Percentiles rank a stretch among this genome's conserved stretches.
Evolutionary conservation across 2,329 filamentous ascomycete species (phyloP).

Genomic region (Amylocarpus encephaloides): DNA sequence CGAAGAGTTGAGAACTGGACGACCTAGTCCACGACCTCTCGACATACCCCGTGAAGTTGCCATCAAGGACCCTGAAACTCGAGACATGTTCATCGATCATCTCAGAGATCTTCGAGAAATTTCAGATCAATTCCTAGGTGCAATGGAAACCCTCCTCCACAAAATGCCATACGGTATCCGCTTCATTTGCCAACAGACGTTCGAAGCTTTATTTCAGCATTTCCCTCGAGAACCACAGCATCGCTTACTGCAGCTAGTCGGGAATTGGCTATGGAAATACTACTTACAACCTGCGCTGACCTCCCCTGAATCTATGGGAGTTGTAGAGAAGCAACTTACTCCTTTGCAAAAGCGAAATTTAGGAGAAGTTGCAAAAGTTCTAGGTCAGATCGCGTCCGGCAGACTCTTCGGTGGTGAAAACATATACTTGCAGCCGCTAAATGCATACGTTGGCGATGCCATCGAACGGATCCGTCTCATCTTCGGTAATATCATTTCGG

Average conservation of each 20-base stretch:
- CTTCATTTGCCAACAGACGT: conserved; percentile 80
- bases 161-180: conserved; percentile 91
- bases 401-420: conserved; percentile 90
- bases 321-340: conserved; percentile 81
- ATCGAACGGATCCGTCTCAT: conserved; percentile 73
- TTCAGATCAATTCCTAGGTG: conserved; percentile 79
- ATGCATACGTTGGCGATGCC: conserved; percentile 82
- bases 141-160: conserved; percentile 74
- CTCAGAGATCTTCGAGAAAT: conserved; percentile 91
- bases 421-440: conserved; percentile 90
- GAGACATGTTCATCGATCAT: conserved; percentile 88
- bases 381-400: conserved; percentile 82
- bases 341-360: conserved; percentile 92
- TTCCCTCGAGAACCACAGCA: conserved; percentile 77
- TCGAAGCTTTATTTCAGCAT: conserved; percentile 66
- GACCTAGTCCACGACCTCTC: conserved; percentile 70
- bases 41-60: conserved; percentile 88
- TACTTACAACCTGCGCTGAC: conserved; percentile 86
- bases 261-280: conserved; percentile 88
- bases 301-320: conserved; percentile 88
- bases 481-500: conserved; percentile 70
- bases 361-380: conserved; percentile 82
- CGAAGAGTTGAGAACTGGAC: conserved; percentile 87
- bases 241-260: conserved; percentile 73
- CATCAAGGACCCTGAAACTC: conserved; percentile 91